Percentiles rank a stretch among this genome's conserved stretches.
These are phyloP conservation scores for Alternaria solani DNA, from an alignment of 2,329 filamentous ascomycete genomes.

Conservation along the genomic window DNA sequence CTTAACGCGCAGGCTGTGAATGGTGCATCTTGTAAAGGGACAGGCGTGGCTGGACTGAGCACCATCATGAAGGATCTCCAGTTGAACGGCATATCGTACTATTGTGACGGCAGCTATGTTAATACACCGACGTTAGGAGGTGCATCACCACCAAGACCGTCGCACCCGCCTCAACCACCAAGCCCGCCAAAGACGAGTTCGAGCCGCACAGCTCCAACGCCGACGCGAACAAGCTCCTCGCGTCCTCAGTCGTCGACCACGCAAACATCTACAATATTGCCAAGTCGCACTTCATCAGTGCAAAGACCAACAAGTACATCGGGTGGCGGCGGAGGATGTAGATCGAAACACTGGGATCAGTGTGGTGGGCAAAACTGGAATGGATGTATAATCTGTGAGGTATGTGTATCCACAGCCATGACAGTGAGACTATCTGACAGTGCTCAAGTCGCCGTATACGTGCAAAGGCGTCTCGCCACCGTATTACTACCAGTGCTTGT, in stretches of 20 bases:
- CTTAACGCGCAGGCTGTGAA: conserved; percentile 43
- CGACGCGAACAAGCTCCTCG: neutral
- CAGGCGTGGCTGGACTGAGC: conserved; percentile 64
- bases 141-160: conserved; percentile 3
- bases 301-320: conserved; percentile 33
- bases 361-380: conserved; percentile 44
- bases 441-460: conserved; percentile 33
- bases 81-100: conserved; percentile 67
- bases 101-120: conserved; percentile 55
- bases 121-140: conserved; percentile 41
- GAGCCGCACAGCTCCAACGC: conserved; percentile 7
- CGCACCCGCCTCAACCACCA: conserved; percentile 8
- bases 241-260: neutral
- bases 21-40: conserved; percentile 30
- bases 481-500: conserved; percentile 42
- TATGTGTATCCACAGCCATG: conserved; percentile 14
- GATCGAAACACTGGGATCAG: conserved; percentile 42
- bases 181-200: conserved; percentile 4
- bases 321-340: conserved; percentile 29
- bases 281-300: conserved; percentile 4
- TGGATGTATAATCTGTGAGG: conserved; percentile 40
- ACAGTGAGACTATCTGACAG: neutral
- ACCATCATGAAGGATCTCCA: conserved; percentile 70
- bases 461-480: conserved; percentile 41
- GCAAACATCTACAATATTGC: neutral